Base-by-base conservation (phyloP, 306 rosid species). In the Psophocarpus tetragonolobus region DNA sequence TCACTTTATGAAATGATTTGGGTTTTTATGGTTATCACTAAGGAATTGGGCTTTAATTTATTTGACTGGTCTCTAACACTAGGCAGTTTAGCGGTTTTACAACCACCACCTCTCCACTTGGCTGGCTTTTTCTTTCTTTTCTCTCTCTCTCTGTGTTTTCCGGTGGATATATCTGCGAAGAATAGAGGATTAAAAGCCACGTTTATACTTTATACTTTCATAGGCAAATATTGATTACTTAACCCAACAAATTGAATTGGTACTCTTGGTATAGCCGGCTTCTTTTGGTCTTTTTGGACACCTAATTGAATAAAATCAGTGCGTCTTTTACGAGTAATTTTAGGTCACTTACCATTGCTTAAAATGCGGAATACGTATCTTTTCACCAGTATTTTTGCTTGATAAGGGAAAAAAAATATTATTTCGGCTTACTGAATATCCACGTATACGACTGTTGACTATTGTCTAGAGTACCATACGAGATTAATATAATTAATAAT, bases 41-140 rank as follows among this genome's bases (percentile, higher is more conserved):
- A 35, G 60, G 82, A 23, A 75, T 53, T 33, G 45, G 58, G 75
- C 26, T 12, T 13, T 8, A 13, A 21, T 32, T 61, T 71, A 71
- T 79, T 76, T 85, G 69, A 73, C 63, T 36, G 15, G 48, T 20
- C 73, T 26, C 42, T 38, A 36, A 39, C 23, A 54, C 23, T 11
- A 38, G 83, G 85, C 87, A 68, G 93, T 80, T 91, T 80, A 91
- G 82, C 97, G 23, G 93, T 87, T 83, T 82, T 66, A 79, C 91
- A 89, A 87, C 96, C 62, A 91, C 88, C 68, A 8, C 29, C 7
- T 1, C 0, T 1, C 17, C 67, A 17, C 30, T 51, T 62, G 27
- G 6, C n/a, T n/a, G n/a, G n/a, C n/a, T n/a, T n/a, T n/a, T 6
- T 4, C 9, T 50, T 71, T 32, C 38, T 45, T 29, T 13, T 3